Evolutionary conservation across 768 basidiomycete species (phyloP).

Genomic region (Ramaria rubella): DNA sequence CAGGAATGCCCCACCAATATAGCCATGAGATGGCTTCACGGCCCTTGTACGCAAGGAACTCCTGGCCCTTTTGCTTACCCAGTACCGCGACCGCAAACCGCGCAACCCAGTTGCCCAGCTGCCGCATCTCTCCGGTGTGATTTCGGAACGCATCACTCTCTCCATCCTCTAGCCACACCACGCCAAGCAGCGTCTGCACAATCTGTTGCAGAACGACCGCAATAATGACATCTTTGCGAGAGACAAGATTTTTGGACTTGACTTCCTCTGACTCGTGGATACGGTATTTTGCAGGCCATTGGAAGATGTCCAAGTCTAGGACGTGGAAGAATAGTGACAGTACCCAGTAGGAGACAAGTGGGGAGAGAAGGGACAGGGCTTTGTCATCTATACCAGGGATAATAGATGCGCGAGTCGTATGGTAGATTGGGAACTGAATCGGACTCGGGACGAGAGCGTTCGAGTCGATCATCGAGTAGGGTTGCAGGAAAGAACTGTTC

Average conservation of each 20-base stretch:
- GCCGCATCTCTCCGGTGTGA: conserved; percentile 37
- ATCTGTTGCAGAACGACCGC: conserved; percentile 85
- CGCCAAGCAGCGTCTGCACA: conserved; percentile 74
- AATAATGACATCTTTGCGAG: conserved; percentile 60
- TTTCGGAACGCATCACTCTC: conserved; percentile 24
- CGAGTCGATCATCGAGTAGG: background rate
- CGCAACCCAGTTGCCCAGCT: conserved; percentile 26
- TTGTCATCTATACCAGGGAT: conserved; percentile 63
- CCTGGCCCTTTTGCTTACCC: conserved; percentile 34
- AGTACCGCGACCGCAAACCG: conserved; percentile 32
- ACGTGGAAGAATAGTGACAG: conserved; percentile 73
- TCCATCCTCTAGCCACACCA: conserved; percentile 52
- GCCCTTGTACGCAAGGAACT: conserved; percentile 33
- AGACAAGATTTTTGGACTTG: conserved; percentile 63
- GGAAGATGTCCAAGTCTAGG: conserved; percentile 71
- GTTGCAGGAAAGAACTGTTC: background rate
- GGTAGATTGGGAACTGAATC: conserved; percentile 31
- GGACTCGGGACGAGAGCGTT: conserved; percentile 10
- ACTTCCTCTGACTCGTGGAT: conserved; percentile 87
- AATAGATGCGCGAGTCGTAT: conserved; percentile 24
- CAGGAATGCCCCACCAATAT: conserved; percentile 94
- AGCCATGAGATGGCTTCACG: conserved; percentile 47
- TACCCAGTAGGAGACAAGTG: conserved; percentile 80
- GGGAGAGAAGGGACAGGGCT: conserved; percentile 61
- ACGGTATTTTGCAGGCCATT: conserved; percentile 74